Evolutionary conservation across 164 flowering plant species (phyloP), one percentile per base, ranked within the genome.

Genomic region (Brasenia schreberi): DNA sequence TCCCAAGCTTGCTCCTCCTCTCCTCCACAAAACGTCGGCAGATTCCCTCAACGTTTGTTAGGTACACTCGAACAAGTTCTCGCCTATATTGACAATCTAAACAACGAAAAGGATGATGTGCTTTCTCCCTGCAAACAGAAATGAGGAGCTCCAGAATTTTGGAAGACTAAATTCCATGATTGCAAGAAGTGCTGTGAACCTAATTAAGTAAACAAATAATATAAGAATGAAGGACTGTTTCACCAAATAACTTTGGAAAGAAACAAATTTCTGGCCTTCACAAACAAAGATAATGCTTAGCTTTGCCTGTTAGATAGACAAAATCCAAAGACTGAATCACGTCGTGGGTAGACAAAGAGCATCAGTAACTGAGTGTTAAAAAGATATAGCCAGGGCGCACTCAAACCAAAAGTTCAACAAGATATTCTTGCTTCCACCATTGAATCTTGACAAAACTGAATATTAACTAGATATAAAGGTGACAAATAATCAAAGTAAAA

Each of bases 71-170:
- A 74, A 92, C 89, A 73, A 92, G 93, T 81, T 90, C 98, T 78
- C 97, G 85, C 79, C 98, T 77, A 78, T 92, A 92, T 68, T 87
- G 87, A 75, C 89, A 85, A 75, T 88, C 96, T 73, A 92, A 92
- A 78, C 97, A 90, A 53, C 94, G 93, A 69, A 90, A 92, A 23
- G 96, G 98, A 5, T 89, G 91, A 66, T 88, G 84, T 68, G 87
- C 81, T 80, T 81, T 90, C 76, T 92, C 98, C 88, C 98, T 92
- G 63, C n/a, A 12, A 45, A 45, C 7, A 7, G 14, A 45, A 7
- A 12, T 12, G 14, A 45, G 7, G 53, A 12, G 5, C 53, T 45
- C 14, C 53, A 45, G 14, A 7, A 12, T 45, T 45, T 45, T 23
- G 11, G 14, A 45, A 45, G 53, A 12, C 14, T 45, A 45, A 45